These are phyloP conservation scores for Penicillium desertorum DNA, from an alignment of 495 filamentous ascomycete genomes.

Conservation along the genomic window DNA sequence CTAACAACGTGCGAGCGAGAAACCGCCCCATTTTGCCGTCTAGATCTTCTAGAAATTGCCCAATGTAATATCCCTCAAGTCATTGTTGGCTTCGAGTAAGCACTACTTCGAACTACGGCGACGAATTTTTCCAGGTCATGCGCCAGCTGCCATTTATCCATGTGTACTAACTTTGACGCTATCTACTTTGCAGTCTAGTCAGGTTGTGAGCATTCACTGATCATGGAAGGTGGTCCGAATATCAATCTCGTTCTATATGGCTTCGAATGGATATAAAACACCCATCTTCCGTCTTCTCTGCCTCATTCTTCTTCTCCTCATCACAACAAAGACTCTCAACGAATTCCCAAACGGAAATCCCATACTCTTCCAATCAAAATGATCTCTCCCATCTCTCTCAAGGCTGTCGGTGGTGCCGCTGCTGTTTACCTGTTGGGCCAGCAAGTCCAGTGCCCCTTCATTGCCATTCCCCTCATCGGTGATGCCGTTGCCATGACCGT, in stretches of 20 bases:
- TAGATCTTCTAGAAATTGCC: background rate
- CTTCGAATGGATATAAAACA: background rate
- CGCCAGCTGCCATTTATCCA: background rate
- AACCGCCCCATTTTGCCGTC: background rate
- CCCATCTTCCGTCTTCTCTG: background rate
- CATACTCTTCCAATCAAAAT: background rate
- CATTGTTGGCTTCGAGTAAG: background rate
- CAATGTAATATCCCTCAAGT: background rate
- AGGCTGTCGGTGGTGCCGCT: constrained; percentile 1
- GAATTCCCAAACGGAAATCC: background rate
- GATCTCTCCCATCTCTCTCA: constrained; percentile 4
- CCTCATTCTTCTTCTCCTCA: background rate
- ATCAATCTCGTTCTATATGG: background rate
- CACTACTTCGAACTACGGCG: background rate
- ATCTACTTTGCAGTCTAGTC: background rate
- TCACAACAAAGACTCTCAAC: background rate
- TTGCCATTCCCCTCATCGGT: constrained; percentile 2
- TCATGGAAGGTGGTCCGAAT: background rate
- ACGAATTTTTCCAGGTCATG: background rate
- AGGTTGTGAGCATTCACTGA: background rate
- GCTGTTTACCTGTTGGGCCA: constrained; percentile 1
- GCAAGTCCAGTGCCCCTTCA: background rate
- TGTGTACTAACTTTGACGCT: background rate
- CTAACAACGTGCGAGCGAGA: background rate
- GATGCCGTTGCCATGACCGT: constrained; percentile 5